Evolutionary conservation across 176 grass and related monocot species (phyloP), one percentile per base, ranked within the genome.

Genomic region (Areca catechu): DNA sequence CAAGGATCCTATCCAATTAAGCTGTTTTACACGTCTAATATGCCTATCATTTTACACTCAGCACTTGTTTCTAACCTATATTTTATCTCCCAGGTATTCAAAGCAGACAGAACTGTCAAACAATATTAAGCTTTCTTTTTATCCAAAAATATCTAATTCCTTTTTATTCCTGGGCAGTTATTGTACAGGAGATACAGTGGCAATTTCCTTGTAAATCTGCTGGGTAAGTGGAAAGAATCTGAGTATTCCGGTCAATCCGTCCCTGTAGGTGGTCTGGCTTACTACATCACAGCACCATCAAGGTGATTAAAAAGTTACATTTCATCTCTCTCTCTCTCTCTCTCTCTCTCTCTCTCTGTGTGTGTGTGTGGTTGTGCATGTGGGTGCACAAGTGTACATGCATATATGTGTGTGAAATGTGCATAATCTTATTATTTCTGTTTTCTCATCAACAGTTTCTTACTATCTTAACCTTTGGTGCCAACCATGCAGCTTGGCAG

Each of bases 281-380:
- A 82, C 60, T 82, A 71, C 55, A 75, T 81, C 17, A 81, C 78
- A 62, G 72, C 79, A 16, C 79, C 79, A 54, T 76, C 72, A 51
- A 82, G 72, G 79, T 76, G 58, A 73, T 61, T 60, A 61, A 19
- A 43, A 43, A 43, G 34, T 43, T 43, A 43, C 34, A 9, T 12
- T 43, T 43, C 34, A 43, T 43, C 34, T 43, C 34, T 43, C 34
- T 43, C 27, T 29, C 27, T 29, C 27, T 29, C 27, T 29, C 27
- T 29, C 25, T 27, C 53, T 49, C 18, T 14, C 51, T 30, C 43
- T 23, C 3, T 65, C 7, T n/a, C 5, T 50, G 12, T 49, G 4
- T 48, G 5, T 17, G 0, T 63, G 61, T 55, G 55, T 51, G 29
- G 0, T 6, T 37, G 7, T 2, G 30, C 1, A 0, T 14, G 34